These are phyloP conservation scores for Suillus alpinus DNA, from an alignment of 768 basidiomycete species.

Conservation along the genomic window DNA sequence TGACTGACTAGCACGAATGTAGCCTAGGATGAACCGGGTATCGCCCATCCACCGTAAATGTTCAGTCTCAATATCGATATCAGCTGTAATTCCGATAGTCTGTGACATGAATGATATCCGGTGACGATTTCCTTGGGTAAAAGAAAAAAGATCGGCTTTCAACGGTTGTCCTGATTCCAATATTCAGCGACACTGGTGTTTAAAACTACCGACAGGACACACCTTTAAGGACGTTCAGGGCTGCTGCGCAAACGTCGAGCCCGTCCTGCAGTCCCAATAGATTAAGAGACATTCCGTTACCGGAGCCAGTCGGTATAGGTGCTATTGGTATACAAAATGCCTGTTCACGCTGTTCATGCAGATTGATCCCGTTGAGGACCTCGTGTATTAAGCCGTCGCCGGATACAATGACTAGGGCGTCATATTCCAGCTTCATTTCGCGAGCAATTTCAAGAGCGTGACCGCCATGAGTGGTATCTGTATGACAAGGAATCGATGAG, in stretches of 20 bases:
- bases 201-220: neutral
- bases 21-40: constrained; percentile 71
- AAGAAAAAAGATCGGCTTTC: constrained; percentile 72
- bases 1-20: constrained; percentile 61
- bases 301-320: constrained; percentile 81
- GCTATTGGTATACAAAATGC: constrained; percentile 71
- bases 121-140: constrained; percentile 64
- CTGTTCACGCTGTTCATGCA: constrained; percentile 53
- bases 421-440: constrained; percentile 54
- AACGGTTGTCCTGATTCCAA: constrained; percentile 59
- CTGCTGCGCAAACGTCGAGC: constrained; percentile 66
- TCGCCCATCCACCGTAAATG: constrained; percentile 86
- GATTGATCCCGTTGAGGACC: constrained; percentile 77
- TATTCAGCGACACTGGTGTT: constrained; percentile 1
- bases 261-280: constrained; percentile 69
- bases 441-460: constrained; percentile 70
- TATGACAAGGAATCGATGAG: neutral
- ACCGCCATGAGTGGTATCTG: constrained; percentile 61
- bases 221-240: constrained; percentile 83
- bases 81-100: constrained; percentile 80
- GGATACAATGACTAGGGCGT: constrained; percentile 72
- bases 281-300: constrained; percentile 74
- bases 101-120: constrained; percentile 82
- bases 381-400: constrained; percentile 87
- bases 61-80: constrained; percentile 82